Evolutionary conservation across 208 protist genomes (phyloP).

Genomic region (Leishmania turanica): DNA sequence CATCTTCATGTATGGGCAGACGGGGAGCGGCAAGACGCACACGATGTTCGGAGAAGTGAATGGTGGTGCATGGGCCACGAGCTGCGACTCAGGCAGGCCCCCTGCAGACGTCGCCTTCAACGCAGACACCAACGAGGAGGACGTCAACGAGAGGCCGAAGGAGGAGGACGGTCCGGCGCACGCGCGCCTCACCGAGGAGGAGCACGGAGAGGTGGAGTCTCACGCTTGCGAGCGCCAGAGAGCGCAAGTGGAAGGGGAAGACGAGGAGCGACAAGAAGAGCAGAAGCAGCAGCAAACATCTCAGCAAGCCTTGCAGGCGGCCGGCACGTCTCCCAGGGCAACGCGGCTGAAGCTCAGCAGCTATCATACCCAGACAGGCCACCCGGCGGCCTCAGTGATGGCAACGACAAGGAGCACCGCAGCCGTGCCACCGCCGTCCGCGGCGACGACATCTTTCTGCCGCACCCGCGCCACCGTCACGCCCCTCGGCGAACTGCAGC

Average conservation of each 20-base stretch:
- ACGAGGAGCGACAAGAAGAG: conserved; percentile 1
- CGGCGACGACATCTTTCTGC: conserved; percentile 18
- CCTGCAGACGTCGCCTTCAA: background rate
- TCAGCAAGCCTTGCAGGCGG: background rate
- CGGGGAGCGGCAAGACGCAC: conserved; percentile 91
- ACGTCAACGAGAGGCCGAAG: background rate
- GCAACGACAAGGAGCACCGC: background rate
- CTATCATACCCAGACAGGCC: background rate
- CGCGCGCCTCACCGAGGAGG: background rate
- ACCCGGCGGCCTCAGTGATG: background rate
- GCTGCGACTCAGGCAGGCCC: background rate
- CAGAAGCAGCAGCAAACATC: background rate
- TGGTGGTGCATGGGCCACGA: conserved; percentile 22
- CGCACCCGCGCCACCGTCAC: conserved; percentile 23
- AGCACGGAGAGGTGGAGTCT: background rate
- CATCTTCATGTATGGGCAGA: conserved; percentile 93
- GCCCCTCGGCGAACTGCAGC: conserved; percentile 25
- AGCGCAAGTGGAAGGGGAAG: conserved; percentile 2
- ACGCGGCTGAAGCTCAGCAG: background rate
- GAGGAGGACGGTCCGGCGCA: background rate
- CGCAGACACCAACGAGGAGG: conserved; percentile 5
- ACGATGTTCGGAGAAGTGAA: conserved; percentile 84
- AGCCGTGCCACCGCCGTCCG: background rate
- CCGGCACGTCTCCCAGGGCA: background rate
- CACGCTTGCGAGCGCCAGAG: background rate